phyloP scores from a whole-genome alignment of 305 asterid genomes.

The Ruellia speciosa region DNA sequence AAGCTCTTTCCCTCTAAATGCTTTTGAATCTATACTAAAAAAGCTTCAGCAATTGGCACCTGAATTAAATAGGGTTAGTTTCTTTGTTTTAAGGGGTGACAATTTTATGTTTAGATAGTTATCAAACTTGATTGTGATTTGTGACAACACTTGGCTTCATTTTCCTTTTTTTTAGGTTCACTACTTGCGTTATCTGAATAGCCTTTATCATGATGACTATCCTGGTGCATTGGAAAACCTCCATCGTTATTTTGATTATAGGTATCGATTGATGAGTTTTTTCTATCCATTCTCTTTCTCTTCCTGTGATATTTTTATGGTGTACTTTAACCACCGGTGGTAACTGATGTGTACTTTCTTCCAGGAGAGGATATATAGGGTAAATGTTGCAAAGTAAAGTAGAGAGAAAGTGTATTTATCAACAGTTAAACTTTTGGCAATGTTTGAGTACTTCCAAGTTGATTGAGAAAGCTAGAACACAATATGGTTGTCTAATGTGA shows the following conservation, averaged over 20 bases:
- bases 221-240: constrained; percentile 81
- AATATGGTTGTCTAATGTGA: no score
- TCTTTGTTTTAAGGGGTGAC: constrained; percentile 13
- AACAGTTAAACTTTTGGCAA: no score
- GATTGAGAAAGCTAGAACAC: no score
- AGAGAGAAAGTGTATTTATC: neutral
- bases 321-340: neutral
- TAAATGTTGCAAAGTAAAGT: neutral
- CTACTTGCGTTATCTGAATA: constrained; percentile 74
- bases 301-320: constrained; percentile 7
- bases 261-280: constrained; percentile 42
- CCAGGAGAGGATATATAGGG: neutral
- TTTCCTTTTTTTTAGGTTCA: constrained; percentile 70
- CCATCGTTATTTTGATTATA: constrained; percentile 92
- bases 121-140: constrained; percentile 15
- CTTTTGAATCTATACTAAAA: constrained; percentile 60
- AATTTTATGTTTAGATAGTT: constrained; percentile 15
- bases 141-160: constrained; percentile 18
- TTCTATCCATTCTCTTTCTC: constrained; percentile 1
- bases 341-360: constrained; percentile 3
- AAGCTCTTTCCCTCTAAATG: constrained; percentile 60
- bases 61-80: constrained; percentile 74
- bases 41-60: constrained; percentile 87
- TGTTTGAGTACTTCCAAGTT: no score
- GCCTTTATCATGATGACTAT: constrained; percentile 80